Evolutionary conservation across 139 green algal species (phyloP), one percentile per base, ranked within the genome.

Genomic region (Tetradesmus obliquus): DNA sequence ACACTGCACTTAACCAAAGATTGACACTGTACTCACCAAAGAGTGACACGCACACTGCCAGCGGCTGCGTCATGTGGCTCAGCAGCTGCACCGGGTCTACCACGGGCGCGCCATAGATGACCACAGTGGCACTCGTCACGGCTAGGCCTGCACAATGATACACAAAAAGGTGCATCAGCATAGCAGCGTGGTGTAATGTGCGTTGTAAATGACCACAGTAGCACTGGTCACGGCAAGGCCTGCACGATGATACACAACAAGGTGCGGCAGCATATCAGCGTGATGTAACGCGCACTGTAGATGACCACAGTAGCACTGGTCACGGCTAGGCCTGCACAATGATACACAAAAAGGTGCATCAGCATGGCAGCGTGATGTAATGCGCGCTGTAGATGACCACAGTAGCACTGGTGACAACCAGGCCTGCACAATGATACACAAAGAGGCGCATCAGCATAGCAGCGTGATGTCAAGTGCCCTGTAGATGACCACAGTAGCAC

Each of bases 31-130:
- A 89, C 94, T 85, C 87, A 95, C 94, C 95, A 85, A 97, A 94
- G 5, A 97, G 92, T 22, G 92, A 91, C 3, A 94, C 22, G 69
- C 92, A 94, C 60, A 95, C 94, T 81, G 93, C 92, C 79, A 92
- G 22, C 60, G 93, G 55, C 2, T 94, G 94, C 91, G 95, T 7
- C 88, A 97, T 92, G 53, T 89, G 86, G 9, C 90, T 90, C 13
- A 97, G 89, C 84, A 98, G 87, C 92, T 93, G 89, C 54, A 98
- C 93, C 3, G 97, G 97, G 87, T 98, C 96, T 9, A 93, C 84
- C 88, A 98, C 95, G n/a, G 94, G 58, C 3, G 69, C n/a, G 51
- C 97, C 97, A 87, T 97, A 98, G 66, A 98, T 96, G 51, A 96
- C 94, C 0, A 96, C 91, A 0, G 96, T 97, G 82, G 95, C 96